Base-by-base conservation (phyloP, 345 rosid genomes). In the Dipteronia sinensis region DNA sequence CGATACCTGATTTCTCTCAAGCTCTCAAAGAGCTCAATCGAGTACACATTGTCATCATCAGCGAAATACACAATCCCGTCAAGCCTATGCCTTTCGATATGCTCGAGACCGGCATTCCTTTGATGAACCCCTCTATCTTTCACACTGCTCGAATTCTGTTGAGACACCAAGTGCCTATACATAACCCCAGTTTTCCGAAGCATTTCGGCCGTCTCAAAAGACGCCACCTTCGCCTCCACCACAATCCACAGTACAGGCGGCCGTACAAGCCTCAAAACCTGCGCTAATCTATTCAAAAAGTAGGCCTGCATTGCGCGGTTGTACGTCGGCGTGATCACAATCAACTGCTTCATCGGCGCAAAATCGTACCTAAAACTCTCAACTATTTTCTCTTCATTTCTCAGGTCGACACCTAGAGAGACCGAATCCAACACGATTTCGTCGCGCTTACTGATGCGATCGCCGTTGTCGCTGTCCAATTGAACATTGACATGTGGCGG, bases 221-320 rank as follows among this genome's bases (percentile, higher is more conserved):
- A 88, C 34, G 91, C 94, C 10, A 76, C 74, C 47, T 86, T 87
- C 66, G 83, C 87, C 80, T 95, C 99, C 75, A 93, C 99, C 82
- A 93, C 98, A 49, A 95, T 87, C 99, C 99, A 95, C 76, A 95
- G 80, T 62, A 95, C 20, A 27, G 99, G 99, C 20, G 94, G 90
- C 74, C 81, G 85, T 76, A 92, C 96, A 17, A 93, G 87, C 85
- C 91, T 87, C 85, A 95, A 74, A 38, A 89, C 87, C 71, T 95
- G 99, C 69, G 90, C 96, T 70, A 95, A 59, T 80, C 97, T 88
- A 79, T 83, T 91, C 77, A 95, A 80, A 75, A 83, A 91, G 75
- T 90, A 95, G 3, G 90, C 97, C 79, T 95, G 99, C 80, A 86
- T 71, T 58, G 90, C 97, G 62, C 98, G 85, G 66, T 91, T 88